Evolutionary conservation across 768 basidiomycete genomes (phyloP).

Genomic region (Lactifluus echinatus): DNA sequence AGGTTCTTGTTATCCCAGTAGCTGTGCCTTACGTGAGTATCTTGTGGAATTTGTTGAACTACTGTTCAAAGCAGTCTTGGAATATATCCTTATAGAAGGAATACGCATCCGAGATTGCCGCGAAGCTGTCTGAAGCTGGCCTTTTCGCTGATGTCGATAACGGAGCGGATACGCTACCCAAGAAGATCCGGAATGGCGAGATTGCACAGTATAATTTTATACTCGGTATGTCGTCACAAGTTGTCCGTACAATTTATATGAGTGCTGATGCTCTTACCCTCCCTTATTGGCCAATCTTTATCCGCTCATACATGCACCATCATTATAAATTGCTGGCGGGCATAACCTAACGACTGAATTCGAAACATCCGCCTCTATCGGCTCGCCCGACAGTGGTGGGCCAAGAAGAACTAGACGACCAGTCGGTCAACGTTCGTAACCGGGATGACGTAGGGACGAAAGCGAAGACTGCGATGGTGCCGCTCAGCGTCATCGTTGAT

Average conservation of each 20-base stretch:
- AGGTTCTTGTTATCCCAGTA: slow-evolving; percentile 90
- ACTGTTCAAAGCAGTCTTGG: neutral
- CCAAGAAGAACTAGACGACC: slow-evolving; percentile 77
- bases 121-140: slow-evolving; percentile 57
- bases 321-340: neutral
- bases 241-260: neutral
- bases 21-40: slow-evolving; percentile 75
- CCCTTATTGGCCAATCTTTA: neutral
- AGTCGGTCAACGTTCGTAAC: slow-evolving; percentile 92
- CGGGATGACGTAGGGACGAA: slow-evolving; percentile 89
- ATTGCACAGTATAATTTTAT: slow-evolving; percentile 98
- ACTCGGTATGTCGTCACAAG: slow-evolving; percentile 53
- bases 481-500: slow-evolving; percentile 59
- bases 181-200: slow-evolving; percentile 97
- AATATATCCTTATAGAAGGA: slow-evolving; percentile 50
- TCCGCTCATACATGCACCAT: neutral
- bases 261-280: neutral
- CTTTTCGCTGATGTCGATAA: slow-evolving; percentile 91
- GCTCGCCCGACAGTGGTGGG: slow-evolving; percentile 66
- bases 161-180: slow-evolving; percentile 82
- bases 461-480: slow-evolving; percentile 63
- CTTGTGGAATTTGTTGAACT: neutral
- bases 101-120: slow-evolving; percentile 77
- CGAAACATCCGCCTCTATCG: neutral
- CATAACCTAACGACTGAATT: neutral